Base-by-base conservation (phyloP, 2,329 filamentous ascomycete species). In the Alternaria viburni region DNA sequence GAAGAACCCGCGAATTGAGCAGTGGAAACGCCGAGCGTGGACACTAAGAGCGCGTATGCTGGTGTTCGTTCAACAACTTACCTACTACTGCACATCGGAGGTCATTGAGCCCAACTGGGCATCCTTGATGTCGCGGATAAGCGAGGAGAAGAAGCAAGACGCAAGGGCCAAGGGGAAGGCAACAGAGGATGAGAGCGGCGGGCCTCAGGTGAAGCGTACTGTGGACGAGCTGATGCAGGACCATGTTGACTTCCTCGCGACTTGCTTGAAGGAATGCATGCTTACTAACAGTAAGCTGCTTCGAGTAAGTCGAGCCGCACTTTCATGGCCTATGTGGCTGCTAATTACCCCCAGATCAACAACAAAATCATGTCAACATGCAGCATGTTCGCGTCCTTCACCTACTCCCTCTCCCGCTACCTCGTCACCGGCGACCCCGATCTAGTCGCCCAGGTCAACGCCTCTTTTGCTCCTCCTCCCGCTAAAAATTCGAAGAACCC, bases 151-250 rank as follows among this genome's bases (percentile, higher is more conserved):
- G 9, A 83, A 84, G 10, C 86, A 86, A 64, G 86, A 74, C 6
- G 57, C 43, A 6, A 88, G 59, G 82, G 84, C 12, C 77, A 77
- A 66, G 75, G 79, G 61, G 77, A 71, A 61, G 44, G 62, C 57
- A 30, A 66, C 54, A 13, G 72, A 70, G 73, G 44, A 80, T 77
- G 71, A 66, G 5, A 61, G 75, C 74, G 59, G 81, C 76, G 66
- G 82, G 0, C 66, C 70, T 5, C 72, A 86, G 60, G 85, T 85
- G n/a, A 89, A 88, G 71, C 80, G 93, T 41, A 99, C 96, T 0
- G 96, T 99, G 1, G 96, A 99, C 75, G 93, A 98, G 82, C 83
- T 99, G 76, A 99, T 99, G 96, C 93, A 98, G 82, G 94, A 98
- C 76, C 96, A 99, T 81, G 94, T 99, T 64, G 96, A 98, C 81